Percentiles rank a stretch among this genome's conserved stretches.
phyloP scores from a whole-genome alignment of 2,329 filamentous ascomycete genomes.

The Venturia nashicola region DNA sequence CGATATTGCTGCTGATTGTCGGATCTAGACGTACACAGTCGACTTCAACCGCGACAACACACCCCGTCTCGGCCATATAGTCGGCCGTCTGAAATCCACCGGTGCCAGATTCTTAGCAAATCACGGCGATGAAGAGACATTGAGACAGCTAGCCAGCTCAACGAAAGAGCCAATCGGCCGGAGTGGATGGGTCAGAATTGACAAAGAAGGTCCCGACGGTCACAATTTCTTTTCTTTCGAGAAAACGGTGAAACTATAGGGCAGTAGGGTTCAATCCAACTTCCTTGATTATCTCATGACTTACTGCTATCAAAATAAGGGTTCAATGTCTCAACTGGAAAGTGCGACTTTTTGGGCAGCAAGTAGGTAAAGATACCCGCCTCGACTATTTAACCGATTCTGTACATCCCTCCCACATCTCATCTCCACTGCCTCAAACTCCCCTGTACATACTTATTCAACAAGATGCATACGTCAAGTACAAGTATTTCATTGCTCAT shows the following conservation, averaged over 20 bases:
- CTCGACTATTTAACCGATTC: too few species aligned
- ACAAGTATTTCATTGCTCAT: too few species aligned
- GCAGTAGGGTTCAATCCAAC: not conserved
- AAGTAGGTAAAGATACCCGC: too few species aligned
- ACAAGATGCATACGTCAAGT: too few species aligned
- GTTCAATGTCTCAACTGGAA: not conserved
- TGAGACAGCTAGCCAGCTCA: constrained; percentile 32
- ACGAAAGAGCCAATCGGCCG: constrained; percentile 37
- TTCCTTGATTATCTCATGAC: not conserved
- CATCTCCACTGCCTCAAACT: too few species aligned
- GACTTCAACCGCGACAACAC: constrained; percentile 41
- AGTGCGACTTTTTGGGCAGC: too few species aligned
- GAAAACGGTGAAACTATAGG: not conserved
- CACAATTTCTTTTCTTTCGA: constrained; percentile 1
- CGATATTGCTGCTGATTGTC: not conserved
- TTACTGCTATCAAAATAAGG: not conserved
- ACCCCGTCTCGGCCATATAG: constrained; percentile 36
- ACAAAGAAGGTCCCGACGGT: not conserved
- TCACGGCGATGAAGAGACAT: constrained; percentile 37
- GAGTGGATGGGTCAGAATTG: constrained; percentile 30
- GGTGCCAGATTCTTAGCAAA: constrained; percentile 45
- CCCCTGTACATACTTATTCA: too few species aligned
- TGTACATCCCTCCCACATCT: too few species aligned
- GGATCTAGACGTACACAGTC: constrained; percentile 45
- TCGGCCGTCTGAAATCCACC: constrained; percentile 37